Percentiles rank a stretch among this genome's conserved stretches.
These are phyloP conservation scores for Mycena rosella DNA, from an alignment of 768 basidiomycete genomes.

Conservation along the genomic window DNA sequence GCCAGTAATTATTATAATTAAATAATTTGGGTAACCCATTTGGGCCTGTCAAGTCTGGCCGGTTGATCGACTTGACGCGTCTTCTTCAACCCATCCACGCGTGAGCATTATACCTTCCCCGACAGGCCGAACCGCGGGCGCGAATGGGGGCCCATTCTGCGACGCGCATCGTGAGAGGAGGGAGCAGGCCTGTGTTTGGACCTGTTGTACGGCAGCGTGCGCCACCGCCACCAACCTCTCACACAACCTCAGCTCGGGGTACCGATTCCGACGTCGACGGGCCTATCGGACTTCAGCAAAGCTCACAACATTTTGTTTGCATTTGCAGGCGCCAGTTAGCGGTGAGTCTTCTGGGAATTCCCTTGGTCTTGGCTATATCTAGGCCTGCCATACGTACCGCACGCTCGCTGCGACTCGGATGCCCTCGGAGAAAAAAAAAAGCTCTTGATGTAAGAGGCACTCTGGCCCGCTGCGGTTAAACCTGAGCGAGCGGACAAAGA, in stretches of 20 bases:
- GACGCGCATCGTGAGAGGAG: background rate
- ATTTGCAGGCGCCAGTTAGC: too few relatives aligned
- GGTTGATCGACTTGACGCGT: slow-evolving; percentile 16
- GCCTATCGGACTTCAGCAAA: too few relatives aligned
- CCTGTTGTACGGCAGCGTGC: background rate
- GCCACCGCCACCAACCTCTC: background rate
- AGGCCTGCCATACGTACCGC: too few relatives aligned
- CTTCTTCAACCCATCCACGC: background rate
- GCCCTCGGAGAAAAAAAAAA: too few relatives aligned
- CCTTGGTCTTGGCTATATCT: too few relatives aligned
- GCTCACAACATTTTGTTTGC: too few relatives aligned
- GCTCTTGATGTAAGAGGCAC: too few relatives aligned
- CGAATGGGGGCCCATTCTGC: slow-evolving; percentile 1
- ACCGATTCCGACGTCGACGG: slow-evolving; percentile 23
- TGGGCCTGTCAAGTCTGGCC: slow-evolving; percentile 12
- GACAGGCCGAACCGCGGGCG: slow-evolving; percentile 14
- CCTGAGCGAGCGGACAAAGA: too few relatives aligned
- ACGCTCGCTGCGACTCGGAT: too few relatives aligned
- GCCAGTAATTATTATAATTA: background rate
- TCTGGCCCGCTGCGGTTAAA: too few relatives aligned
- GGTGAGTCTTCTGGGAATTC: too few relatives aligned
- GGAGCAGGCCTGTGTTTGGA: background rate
- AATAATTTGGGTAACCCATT: background rate
- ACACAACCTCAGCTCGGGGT: background rate
- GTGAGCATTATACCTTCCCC: background rate